Conservation (phyloP, 768 basidiomycete genomes). For the Clitopilus hobsonii region DNA sequence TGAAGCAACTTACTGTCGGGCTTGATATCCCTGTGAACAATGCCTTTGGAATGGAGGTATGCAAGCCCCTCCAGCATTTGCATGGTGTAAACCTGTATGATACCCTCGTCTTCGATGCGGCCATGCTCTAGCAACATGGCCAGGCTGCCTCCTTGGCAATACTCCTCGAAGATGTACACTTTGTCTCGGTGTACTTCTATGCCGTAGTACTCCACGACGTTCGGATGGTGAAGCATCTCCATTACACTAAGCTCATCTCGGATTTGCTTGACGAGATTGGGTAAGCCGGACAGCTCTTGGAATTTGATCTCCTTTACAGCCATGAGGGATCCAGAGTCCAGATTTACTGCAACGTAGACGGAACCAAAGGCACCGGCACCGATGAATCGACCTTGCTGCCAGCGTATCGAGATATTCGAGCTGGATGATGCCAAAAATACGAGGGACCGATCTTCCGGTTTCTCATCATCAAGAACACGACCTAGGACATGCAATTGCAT, state of each 20-base stretch:
- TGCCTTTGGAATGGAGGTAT: constrained; percentile 89
- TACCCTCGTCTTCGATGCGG: constrained; percentile 92
- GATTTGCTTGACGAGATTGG: constrained; percentile 88
- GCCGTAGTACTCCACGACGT: constrained; percentile 98
- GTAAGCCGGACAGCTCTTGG: constrained; percentile 85
- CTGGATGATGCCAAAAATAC: constrained; percentile 94
- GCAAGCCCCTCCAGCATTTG: constrained; percentile 94
- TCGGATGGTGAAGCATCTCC: constrained; percentile 97
- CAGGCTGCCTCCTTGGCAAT: constrained; percentile 93
- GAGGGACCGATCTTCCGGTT: constrained; percentile 88
- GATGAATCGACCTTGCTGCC: constrained; percentile 98
- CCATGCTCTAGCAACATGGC: constrained; percentile 88
- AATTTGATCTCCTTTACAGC: constrained; percentile 99
- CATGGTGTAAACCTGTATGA: constrained; percentile 92
- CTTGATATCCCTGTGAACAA: constrained; percentile 96
- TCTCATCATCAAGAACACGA: constrained; percentile 90
- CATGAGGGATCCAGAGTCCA: constrained; percentile 95
- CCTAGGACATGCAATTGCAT: constrained; percentile 76
- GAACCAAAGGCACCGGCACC: constrained; percentile 98
- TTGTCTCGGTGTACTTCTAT: constrained; percentile 99
- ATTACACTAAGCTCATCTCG: constrained; percentile 95
- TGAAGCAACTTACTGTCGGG: constrained; percentile 79
- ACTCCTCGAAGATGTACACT: constrained; percentile 99
- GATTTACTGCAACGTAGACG: constrained; percentile 98
- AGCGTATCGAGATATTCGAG: constrained; percentile 91